Evolutionary conservation across 306 rosid genomes (phyloP).

Genomic region (Albizia julibrissin): DNA sequence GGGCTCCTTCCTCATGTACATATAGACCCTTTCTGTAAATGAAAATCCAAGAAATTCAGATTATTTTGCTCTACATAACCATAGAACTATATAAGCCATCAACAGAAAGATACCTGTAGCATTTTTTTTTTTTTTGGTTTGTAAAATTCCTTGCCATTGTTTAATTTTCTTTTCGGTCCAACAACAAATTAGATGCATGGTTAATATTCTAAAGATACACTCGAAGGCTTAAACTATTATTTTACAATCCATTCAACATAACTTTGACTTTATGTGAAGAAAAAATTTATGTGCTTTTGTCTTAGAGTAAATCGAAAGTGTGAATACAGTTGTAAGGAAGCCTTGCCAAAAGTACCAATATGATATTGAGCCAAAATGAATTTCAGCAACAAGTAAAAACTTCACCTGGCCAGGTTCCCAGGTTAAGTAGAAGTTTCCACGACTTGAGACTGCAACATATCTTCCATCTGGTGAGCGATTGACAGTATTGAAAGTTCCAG

Average conservation of each 20-base stretch:
- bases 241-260: background rate
- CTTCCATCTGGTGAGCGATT: constrained; percentile 93
- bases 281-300: background rate
- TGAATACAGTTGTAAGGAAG: background rate
- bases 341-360: constrained; percentile 18
- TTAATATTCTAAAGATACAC: background rate
- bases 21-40: too few relatives aligned
- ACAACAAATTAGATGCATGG: background rate
- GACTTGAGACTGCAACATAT: constrained; percentile 97
- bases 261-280: background rate
- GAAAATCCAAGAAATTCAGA: too few relatives aligned
- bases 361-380: constrained; percentile 15
- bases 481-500: constrained; percentile 91
- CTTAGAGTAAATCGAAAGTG: background rate
- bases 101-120: background rate
- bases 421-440: constrained; percentile 94
- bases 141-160: background rate
- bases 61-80: background rate
- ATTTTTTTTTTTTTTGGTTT: background rate
- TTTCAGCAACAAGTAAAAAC: constrained; percentile 22
- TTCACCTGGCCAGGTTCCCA: constrained; percentile 99
- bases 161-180: background rate
- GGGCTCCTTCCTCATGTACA: too few relatives aligned
- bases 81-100: background rate
- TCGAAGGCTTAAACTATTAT: constrained; percentile 19